Evolutionary conservation across 306 rosid genomes (phyloP), one percentile per base, ranked within the genome.

Genomic region (Acacia acuminata): DNA sequence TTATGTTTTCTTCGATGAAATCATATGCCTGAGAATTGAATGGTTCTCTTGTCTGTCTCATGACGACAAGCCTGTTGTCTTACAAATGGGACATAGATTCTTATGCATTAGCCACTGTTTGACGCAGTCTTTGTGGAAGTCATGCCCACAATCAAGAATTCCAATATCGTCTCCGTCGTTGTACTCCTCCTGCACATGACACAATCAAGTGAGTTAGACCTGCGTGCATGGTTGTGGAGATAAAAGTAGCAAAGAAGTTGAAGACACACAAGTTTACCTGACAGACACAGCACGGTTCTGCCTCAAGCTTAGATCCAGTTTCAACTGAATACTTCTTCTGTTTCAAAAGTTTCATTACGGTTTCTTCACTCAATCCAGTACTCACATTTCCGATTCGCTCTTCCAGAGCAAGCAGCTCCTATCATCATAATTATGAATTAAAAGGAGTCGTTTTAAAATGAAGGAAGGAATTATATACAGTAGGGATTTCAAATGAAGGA

Each of bases 41-140:
- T 60, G 17, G 56, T 45, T 60, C 81, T 50, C 48, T 47, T 32
- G 70, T 68, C 87, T 32, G 66, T 68, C 87, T 94, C 91, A 89
- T 48, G 86, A 82, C 61, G 85, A 68, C 84, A 94, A 61, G 77
- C 91, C 98, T 4, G 98, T 83, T 43, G 94, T 89, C 91, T 94
- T 94, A 79, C 98, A 94, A 74, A 94, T 89, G 80, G 98, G 98
- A 72, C 98, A 94, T 73, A 94, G 65, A 85, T 94, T 94, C 94
- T 94, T 94, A 36, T 84, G 94, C 82, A 82, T 90, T 86, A 94
- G 79, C 98, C 98, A 94, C 78, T 86, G 90, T 83, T 90, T 90
- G 71, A 94, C 86, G 82, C 98, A 94, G 34, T 76, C 24, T 7
- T 66, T 47, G 76, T 94, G 98, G 81, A 74, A 94, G 83, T 89